Percentiles rank a stretch among this genome's conserved stretches.
Conservation (phyloP, 768 basidiomycete species). For the Psilocybe azurescens region DNA sequence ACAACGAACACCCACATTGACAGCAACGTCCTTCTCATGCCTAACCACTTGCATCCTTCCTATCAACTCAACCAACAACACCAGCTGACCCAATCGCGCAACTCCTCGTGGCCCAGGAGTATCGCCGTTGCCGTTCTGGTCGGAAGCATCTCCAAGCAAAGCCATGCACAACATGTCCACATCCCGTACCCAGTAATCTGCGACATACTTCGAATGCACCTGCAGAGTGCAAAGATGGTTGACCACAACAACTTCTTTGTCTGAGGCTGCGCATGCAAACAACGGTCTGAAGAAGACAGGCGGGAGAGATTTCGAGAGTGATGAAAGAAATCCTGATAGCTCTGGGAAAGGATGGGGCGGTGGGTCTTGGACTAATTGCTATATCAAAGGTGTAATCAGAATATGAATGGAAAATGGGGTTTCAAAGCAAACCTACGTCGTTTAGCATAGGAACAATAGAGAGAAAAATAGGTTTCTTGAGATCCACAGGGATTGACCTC, state of each 20-base stretch:
- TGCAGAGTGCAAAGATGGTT: constrained; percentile 62
- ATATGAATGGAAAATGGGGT: neutral
- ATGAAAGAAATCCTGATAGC: constrained; percentile 56
- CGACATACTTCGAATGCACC: constrained; percentile 56
- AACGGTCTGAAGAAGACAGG: constrained; percentile 75
- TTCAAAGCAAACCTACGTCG: constrained; percentile 47
- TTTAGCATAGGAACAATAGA: constrained; percentile 51
- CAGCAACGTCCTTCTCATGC: constrained; percentile 41
- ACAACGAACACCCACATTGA: constrained; percentile 34
- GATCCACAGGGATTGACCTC: constrained; percentile 50
- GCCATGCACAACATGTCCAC: constrained; percentile 79
- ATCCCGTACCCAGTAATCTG: constrained; percentile 71
- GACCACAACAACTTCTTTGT: constrained; percentile 62
- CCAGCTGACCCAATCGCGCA: constrained; percentile 65
- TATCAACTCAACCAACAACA: constrained; percentile 67
- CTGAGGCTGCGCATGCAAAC: constrained; percentile 69
- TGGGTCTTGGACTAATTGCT: constrained; percentile 62
- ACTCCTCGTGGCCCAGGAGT: constrained; percentile 44
- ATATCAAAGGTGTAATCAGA: neutral
- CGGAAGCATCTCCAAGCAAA: constrained; percentile 56
- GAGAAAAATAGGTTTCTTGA: constrained; percentile 44
- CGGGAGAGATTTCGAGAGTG: constrained; percentile 56
- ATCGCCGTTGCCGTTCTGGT: constrained; percentile 24
- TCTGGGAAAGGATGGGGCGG: constrained; percentile 51
- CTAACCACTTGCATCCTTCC: constrained; percentile 50